Conservation (phyloP, 495 filamentous ascomycete genomes). For the Penicillium pulvis region DNA sequence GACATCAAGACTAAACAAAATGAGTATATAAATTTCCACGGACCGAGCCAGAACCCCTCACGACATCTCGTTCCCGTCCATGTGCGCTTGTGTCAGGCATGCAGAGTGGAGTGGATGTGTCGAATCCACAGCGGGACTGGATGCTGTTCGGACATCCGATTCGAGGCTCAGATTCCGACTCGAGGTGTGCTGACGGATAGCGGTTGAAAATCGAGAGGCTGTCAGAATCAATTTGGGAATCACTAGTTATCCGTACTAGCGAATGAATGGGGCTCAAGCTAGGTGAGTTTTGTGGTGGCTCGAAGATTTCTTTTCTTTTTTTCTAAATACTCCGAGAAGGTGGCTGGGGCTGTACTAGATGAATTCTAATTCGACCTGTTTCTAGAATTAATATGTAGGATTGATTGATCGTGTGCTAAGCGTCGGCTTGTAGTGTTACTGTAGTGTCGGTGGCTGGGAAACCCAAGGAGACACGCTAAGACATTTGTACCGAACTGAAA, state of each 20-base stretch:
- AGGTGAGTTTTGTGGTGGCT: too few relatives aligned
- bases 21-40: background rate
- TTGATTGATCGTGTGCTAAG: background rate
- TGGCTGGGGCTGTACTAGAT: background rate
- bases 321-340: background rate
- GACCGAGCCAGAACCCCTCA: slow-evolving; percentile 5
- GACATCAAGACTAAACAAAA: slow-evolving; percentile 1
- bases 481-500: background rate
- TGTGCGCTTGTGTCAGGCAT: slow-evolving; percentile 22
- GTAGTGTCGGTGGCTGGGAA: slow-evolving; percentile 9
- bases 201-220: background rate
- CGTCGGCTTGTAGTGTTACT: background rate
- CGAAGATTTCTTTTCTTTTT: background rate
- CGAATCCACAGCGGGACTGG: slow-evolving; percentile 14
- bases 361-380: background rate
- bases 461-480: background rate
- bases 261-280: background rate
- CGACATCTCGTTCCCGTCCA: slow-evolving; percentile 15
- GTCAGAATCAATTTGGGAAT: background rate
- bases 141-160: slow-evolving; percentile 16
- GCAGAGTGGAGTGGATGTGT: slow-evolving; percentile 19
- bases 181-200: background rate
- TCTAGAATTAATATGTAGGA: background rate
- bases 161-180: slow-evolving; percentile 16
- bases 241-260: background rate